phyloP scores from a whole-genome alignment of 192 early-diverging fungal genomes.

The Coemansia brasiliensis region DNA sequence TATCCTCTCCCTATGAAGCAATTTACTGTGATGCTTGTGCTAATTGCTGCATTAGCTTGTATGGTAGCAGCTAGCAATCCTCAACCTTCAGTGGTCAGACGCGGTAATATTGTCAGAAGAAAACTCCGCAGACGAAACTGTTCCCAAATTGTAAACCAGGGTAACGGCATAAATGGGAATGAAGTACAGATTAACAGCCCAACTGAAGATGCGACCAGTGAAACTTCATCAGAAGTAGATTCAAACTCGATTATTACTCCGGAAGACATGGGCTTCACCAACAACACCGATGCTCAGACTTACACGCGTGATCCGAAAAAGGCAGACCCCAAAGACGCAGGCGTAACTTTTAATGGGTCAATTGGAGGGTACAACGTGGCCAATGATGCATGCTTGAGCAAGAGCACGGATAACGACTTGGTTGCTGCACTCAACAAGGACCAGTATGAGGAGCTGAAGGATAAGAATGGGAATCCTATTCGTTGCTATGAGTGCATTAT shows the following conservation, averaged over 20 bases:
- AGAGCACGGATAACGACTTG: conserved; percentile 18
- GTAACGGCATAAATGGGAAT: no score
- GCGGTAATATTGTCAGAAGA: background rate
- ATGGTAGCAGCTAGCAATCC: background rate
- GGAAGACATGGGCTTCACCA: background rate
- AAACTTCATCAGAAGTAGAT: no score
- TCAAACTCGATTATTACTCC: no score
- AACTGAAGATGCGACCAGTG: background rate
- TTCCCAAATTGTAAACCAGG: background rate
- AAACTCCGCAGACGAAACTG: conserved; percentile 5
- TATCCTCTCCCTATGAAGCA: background rate
- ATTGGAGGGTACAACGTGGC: conserved; percentile 26
- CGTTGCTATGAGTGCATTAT: conserved; percentile 22
- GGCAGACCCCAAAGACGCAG: background rate
- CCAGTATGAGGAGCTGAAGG: conserved; percentile 49
- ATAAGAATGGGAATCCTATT: background rate
- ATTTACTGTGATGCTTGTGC: background rate
- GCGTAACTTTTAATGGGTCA: conserved; percentile 17
- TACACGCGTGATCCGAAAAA: background rate
- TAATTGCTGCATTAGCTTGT: background rate
- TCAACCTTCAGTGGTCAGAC: background rate
- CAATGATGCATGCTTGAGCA: conserved; percentile 29
- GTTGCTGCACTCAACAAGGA: conserved; percentile 48
- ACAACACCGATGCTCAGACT: background rate
- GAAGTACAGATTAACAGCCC: background rate